These are phyloP conservation scores for Saccharomycopsis fermentans DNA, from an alignment of 805 yeast genomes.

Conservation along the genomic window DNA sequence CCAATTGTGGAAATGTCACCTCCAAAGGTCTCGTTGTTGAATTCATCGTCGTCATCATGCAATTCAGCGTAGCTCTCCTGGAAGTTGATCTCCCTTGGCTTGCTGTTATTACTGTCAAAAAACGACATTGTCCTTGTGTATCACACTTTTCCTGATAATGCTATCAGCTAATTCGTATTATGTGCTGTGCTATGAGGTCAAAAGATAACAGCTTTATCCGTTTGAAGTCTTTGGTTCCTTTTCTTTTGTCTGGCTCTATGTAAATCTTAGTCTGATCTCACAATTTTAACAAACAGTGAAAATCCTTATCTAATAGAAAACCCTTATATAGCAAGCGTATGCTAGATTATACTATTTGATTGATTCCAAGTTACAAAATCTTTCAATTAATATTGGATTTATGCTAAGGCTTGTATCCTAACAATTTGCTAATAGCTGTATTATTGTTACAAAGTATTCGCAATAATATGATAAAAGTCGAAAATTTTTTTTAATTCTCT, in stretches of 20 bases:
- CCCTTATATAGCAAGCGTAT: too few relatives aligned
- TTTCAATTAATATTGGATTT: neutral
- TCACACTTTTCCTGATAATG: neutral
- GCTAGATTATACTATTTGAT: neutral
- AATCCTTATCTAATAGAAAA: too few relatives aligned
- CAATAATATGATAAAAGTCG: neutral
- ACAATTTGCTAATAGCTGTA: neutral
- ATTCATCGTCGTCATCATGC: conserved; percentile 64
- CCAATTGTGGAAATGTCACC: conserved; percentile 36
- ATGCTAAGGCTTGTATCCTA: neutral
- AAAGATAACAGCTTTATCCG: too few relatives aligned
- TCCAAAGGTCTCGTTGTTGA: conserved; percentile 77
- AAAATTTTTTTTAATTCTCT: neutral
- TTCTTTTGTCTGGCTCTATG: too few relatives aligned
- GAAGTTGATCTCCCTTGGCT: conserved; percentile 40
- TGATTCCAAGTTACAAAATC: neutral
- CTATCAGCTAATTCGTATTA: neutral
- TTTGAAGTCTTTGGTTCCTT: too few relatives aligned
- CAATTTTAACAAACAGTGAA: too few relatives aligned
- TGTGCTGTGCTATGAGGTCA: too few relatives aligned
- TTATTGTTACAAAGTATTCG: neutral
- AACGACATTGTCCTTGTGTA: conserved; percentile 43
- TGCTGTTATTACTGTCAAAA: conserved; percentile 43
- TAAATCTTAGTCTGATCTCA: too few relatives aligned
- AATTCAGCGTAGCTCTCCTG: conserved; percentile 78